These are phyloP conservation scores for Candida ulmi DNA, from an alignment of 805 yeast genomes.

Conservation along the genomic window DNA sequence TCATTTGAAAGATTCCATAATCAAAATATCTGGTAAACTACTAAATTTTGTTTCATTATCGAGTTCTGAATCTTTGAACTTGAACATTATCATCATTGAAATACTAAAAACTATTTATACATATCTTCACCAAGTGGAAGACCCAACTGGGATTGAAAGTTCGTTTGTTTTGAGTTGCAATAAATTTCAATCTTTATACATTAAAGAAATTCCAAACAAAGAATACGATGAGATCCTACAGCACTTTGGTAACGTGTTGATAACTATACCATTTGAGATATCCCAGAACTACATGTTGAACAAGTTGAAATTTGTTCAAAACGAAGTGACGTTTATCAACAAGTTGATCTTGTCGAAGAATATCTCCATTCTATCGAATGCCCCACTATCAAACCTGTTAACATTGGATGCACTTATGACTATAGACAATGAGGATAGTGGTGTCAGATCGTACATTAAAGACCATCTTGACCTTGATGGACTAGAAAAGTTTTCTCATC, in stretches of 20 bases:
- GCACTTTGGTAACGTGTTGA: conserved; percentile 22
- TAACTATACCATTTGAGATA: conserved; percentile 17
- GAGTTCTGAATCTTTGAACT: conserved; percentile 12
- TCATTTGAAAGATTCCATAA: conserved; percentile 9
- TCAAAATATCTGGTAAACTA: conserved; percentile 19
- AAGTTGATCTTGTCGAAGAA: conserved; percentile 3
- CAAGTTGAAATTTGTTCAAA: conserved; percentile 16
- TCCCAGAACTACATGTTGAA: conserved; percentile 24
- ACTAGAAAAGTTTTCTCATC: conserved; percentile 2
- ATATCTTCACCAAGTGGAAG: conserved; percentile 19
- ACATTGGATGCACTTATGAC: conserved; percentile 15
- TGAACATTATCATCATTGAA: conserved; percentile 22
- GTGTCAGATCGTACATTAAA: conserved; percentile 11
- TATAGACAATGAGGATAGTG: conserved; percentile 30
- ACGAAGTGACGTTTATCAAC: conserved; percentile 16
- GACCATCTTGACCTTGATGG: conserved; percentile 8
- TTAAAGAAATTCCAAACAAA: conserved; percentile 7
- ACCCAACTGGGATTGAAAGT: conserved; percentile 21
- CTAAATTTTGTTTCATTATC: conserved; percentile 21
- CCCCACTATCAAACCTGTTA: conserved; percentile 13
- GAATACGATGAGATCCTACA: conserved; percentile 22
- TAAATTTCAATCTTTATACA: conserved; percentile 19
- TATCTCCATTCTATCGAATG: background rate
- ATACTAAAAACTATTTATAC: conserved; percentile 23
- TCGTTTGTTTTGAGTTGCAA: conserved; percentile 23